Conservation (phyloP, 2,329 filamentous ascomycete genomes). For the Lasiodiplodia hormozganensis region DNA sequence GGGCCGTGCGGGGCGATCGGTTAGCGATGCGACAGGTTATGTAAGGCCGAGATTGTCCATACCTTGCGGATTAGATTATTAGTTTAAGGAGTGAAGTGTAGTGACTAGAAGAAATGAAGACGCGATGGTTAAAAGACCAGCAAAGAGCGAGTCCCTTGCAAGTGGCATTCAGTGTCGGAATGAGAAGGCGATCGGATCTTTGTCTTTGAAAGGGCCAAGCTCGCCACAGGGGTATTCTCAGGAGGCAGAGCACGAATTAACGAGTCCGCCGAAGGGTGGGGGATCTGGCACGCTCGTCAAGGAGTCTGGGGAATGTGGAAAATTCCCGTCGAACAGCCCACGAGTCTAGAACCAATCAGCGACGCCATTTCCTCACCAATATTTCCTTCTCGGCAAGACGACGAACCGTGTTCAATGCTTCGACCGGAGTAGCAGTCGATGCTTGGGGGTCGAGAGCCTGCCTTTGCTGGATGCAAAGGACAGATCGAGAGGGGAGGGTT, state of each 20-base stretch:
- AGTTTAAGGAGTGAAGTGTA: constrained; percentile 47
- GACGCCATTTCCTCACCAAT: constrained; percentile 14
- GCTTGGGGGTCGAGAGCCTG: constrained; percentile 23
- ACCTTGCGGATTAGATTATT: constrained; percentile 59
- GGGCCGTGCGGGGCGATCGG: constrained; percentile 28
- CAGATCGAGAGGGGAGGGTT: constrained; percentile 18
- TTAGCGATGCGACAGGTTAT: constrained; percentile 31
- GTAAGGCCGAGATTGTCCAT: constrained; percentile 42
- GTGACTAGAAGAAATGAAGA: constrained; percentile 43
- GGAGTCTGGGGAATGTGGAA: constrained; percentile 53
- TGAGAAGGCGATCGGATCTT: constrained; percentile 44
- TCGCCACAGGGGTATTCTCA: constrained; percentile 42
- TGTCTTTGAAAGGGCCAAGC: constrained; percentile 42
- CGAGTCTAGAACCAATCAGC: constrained; percentile 38
- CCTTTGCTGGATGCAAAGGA: constrained; percentile 26
- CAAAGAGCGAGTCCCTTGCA: constrained; percentile 47
- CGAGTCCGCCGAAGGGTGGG: constrained; percentile 54
- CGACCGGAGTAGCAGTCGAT: constrained; percentile 28
- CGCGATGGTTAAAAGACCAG: constrained; percentile 41
- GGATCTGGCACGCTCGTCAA: constrained; percentile 46
- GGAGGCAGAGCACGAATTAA: constrained; percentile 61
- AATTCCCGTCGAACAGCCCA: constrained; percentile 42
- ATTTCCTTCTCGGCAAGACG: neutral
- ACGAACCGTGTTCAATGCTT: constrained; percentile 23
- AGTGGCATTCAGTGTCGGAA: constrained; percentile 53